Evolutionary conservation across 768 basidiomycete species (phyloP).

Genomic region (Coprinopsis marcescibilis): DNA sequence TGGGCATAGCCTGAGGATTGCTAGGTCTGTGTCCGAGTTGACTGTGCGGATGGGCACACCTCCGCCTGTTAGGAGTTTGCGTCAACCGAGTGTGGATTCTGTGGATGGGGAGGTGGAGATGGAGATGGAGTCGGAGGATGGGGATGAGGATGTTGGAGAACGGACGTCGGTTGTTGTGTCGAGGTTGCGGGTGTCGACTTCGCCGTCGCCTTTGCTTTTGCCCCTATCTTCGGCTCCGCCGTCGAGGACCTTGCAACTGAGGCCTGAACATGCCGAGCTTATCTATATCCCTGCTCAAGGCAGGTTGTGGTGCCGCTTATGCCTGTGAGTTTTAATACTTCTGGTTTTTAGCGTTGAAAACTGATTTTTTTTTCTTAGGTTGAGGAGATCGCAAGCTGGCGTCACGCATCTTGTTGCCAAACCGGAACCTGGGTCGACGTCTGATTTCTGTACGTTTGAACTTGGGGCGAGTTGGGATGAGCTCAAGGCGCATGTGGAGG

Average conservation of each 20-base stretch:
- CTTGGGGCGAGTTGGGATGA: background rate
- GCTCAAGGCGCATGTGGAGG: background rate
- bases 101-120: too few species aligned
- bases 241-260: background rate
- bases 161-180: too few species aligned
- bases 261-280: background rate
- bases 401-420: background rate
- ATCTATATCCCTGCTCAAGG: constrained; percentile 1
- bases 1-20: too few species aligned
- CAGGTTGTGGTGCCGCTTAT: constrained; percentile 3
- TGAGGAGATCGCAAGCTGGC: background rate
- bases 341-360: background rate
- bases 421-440: background rate
- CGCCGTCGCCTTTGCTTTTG: too few species aligned
- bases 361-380: background rate
- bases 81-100: too few species aligned
- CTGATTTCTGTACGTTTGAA: background rate
- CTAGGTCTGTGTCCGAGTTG: too few species aligned
- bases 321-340: background rate
- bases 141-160: too few species aligned
- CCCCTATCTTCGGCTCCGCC: background rate
- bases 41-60: too few species aligned
- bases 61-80: too few species aligned
- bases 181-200: too few species aligned
- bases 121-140: too few species aligned